These are phyloP conservation scores for Prunus yedoensis DNA, from an alignment of 331 rosid species.

Conservation along the genomic window DNA sequence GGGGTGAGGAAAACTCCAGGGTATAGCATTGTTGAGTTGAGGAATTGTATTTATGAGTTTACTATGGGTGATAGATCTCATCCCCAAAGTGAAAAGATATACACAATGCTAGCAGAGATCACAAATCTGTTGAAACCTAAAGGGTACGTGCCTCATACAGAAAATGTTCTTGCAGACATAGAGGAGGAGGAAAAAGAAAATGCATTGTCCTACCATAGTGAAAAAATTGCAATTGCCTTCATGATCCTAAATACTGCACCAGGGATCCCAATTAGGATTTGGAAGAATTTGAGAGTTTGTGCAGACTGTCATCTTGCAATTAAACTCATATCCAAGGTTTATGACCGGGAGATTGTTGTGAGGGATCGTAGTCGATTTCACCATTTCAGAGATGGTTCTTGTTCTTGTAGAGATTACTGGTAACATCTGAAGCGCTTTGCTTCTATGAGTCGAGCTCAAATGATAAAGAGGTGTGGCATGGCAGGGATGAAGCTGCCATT, in stretches of 20 bases:
- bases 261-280: conserved; percentile 65
- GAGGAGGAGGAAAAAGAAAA: conserved; percentile 97
- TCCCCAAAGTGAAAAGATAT: conserved; percentile 60
- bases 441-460: not conserved
- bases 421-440: conserved; percentile 19
- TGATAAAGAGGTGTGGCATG: not conserved
- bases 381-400: conserved; percentile 66
- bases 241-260: conserved; percentile 67
- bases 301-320: conserved; percentile 85
- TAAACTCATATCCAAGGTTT: conserved; percentile 81
- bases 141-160: conserved; percentile 79
- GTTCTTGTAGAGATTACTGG: conserved; percentile 94
- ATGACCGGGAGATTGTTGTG: conserved; percentile 61
- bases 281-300: conserved; percentile 83
- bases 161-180: conserved; percentile 78
- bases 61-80: conserved; percentile 71
- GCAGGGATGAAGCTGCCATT: conserved; percentile 1
- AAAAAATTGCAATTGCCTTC: conserved; percentile 85
- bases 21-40: conserved; percentile 76
- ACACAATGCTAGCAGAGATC: conserved; percentile 60
- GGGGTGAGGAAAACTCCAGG: conserved; percentile 90
- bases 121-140: conserved; percentile 58
- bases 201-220: conserved; percentile 85
- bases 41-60: conserved; percentile 71
- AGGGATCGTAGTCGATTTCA: conserved; percentile 90